These are phyloP conservation scores for Boeremia lycopersici DNA, from an alignment of 2,329 filamentous ascomycete genomes.

Conservation along the genomic window DNA sequence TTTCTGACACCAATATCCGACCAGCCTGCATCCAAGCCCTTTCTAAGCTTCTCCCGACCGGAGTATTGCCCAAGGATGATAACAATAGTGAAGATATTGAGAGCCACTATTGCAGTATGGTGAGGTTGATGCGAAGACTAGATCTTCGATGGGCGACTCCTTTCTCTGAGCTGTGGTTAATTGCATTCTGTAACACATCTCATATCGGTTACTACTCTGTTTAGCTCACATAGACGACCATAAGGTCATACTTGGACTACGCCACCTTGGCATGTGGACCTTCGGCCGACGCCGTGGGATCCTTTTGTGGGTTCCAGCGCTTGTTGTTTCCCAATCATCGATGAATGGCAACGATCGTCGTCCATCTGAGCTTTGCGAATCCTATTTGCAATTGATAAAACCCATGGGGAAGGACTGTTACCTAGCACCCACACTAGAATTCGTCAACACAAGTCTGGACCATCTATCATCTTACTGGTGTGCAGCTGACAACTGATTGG, in stretches of 20 bases:
- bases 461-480: too few species aligned
- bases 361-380: not conserved
- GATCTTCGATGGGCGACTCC: not conserved
- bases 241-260: not conserved
- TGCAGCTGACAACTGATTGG: too few species aligned
- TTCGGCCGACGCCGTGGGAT: not conserved
- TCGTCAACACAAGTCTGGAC: too few species aligned
- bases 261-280: not conserved
- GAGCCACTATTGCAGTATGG: not conserved
- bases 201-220: not conserved
- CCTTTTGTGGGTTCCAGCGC: not conserved
- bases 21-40: not conserved
- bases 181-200: not conserved
- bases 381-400: not conserved
- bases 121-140: too few species aligned
- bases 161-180: not conserved
- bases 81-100: not conserved
- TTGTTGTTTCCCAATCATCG: not conserved
- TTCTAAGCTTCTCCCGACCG: slow-evolving; percentile 1
- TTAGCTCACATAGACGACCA: not conserved
- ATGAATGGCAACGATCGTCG: not conserved
- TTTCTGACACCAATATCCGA: not conserved
- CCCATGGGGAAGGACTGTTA: too few species aligned
- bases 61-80: not conserved
- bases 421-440: too few species aligned